These are phyloP conservation scores for Atalantia buxifolia DNA, from an alignment of 345 rosid species.

Conservation along the genomic window DNA sequence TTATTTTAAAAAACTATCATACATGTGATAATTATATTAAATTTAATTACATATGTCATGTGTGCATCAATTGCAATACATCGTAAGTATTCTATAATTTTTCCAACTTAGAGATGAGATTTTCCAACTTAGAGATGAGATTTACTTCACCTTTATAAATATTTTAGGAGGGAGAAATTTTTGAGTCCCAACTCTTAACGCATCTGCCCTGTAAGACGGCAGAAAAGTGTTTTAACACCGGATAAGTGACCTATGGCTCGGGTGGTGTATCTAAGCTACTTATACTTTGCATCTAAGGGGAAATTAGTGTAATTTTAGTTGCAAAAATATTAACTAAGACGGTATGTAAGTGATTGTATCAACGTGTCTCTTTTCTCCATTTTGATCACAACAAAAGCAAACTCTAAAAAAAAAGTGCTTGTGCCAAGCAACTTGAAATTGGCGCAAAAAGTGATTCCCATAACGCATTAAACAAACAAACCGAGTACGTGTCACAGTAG, in stretches of 20 bases:
- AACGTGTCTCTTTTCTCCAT: background rate
- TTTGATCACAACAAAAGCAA: background rate
- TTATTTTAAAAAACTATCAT: too few relatives aligned
- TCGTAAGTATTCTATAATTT: fast-evolving
- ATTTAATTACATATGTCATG: fast-evolving
- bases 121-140: too few relatives aligned
- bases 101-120: too few relatives aligned
- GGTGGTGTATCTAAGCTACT: background rate
- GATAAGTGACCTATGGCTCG: background rate
- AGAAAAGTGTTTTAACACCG: background rate
- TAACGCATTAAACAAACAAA: background rate
- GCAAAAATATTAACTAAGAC: background rate
- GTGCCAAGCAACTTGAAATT: too few relatives aligned
- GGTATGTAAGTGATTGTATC: background rate
- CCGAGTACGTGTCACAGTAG: background rate
- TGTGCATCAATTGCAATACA: fast-evolving
- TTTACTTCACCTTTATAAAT: too few relatives aligned
- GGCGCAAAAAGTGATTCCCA: too few relatives aligned
- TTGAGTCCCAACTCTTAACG: too few relatives aligned
- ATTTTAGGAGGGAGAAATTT: too few relatives aligned
- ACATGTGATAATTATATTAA: too few relatives aligned
- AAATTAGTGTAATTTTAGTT: background rate
- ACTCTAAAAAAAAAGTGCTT: background rate
- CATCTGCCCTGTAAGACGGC: background rate
- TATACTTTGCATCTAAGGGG: background rate